Base-by-base conservation (phyloP, 176 grass and related monocot genomes). In the Tillandsia fasciculata region DNA sequence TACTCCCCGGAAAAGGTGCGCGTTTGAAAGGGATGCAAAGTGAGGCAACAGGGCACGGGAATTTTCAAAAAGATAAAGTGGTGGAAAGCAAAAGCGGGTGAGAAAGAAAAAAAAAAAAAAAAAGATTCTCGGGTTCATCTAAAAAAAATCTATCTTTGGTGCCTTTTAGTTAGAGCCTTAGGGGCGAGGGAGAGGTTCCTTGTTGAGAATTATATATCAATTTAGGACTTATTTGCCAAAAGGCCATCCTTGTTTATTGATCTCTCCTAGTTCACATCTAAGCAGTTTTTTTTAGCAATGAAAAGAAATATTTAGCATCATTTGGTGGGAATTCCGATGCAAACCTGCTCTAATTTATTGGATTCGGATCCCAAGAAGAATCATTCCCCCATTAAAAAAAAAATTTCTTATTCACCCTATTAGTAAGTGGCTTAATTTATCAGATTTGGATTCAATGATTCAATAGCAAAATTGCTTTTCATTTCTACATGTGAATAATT, bases 51-150 rank as follows among this genome's bases (percentile, higher is more conserved):
- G 61, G 78, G 84, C 77, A 80, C 77, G 64, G 73, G 73, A 83
- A 80, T 87, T 87, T 87, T 83, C 77, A 77, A 87, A 86, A 83
- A 48, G 85, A 80, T 80, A 83, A 87, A 83, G n/a, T 12, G 11
- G 63, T 65, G 17, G 18, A 23, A 18, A 65, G 26, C 26, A 12
- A 26, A 11, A 58, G 54, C 9, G 1, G 54, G 54, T 17, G 4
- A 9, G 1, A n/a, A 5, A 58, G 14, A n/a, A 14, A 15, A 13
- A 56, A 56, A 58, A 9, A 4, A 58, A 58, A 58, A 58, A n/a
- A 58, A 58, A 58, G 54, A 58, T 8, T 15, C 12, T 58, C 13
- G 54, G 3, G 15, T 17, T 14, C 15, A 58, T 17, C 7, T 58
- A 13, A 3, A 56, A 56, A 56, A 56, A 56, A 56, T 12, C 52